These are phyloP conservation scores for Peronospora destructor DNA, from an alignment of 352 stramenopile species.

Conservation along the genomic window DNA sequence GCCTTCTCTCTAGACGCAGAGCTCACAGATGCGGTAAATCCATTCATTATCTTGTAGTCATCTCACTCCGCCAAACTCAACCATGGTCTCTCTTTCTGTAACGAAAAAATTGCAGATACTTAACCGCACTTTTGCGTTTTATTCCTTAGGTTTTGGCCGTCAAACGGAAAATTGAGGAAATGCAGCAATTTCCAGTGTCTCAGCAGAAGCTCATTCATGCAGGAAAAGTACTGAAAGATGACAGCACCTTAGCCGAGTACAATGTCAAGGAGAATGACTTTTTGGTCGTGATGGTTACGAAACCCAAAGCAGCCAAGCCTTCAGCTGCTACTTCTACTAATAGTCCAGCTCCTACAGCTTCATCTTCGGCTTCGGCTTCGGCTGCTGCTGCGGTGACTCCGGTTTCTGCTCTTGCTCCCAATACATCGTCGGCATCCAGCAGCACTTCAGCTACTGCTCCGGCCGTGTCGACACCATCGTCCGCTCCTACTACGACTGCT, in stretches of 20 bases:
- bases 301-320: conserved; percentile 62
- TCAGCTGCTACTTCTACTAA: conserved; percentile 24
- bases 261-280: conserved; percentile 87
- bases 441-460: conserved; percentile 50
- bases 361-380: conserved; percentile 21
- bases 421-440: conserved; percentile 67
- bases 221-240: conserved; percentile 85
- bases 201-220: conserved; percentile 86
- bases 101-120: conserved; percentile 2
- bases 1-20: conserved; percentile 71
- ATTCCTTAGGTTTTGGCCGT: conserved; percentile 54
- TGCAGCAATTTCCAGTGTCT: conserved; percentile 59
- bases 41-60: too few relatives aligned
- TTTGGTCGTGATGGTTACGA: conserved; percentile 85
- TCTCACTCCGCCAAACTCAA: not conserved
- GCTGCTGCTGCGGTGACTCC: conserved; percentile 9
- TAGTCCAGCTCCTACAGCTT: conserved; percentile 2
- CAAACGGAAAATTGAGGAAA: conserved; percentile 74
- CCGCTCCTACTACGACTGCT: conserved; percentile 36
- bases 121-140: conserved; percentile 5
- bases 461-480: conserved; percentile 62
- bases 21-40: conserved; percentile 54
- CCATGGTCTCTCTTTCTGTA: not conserved
- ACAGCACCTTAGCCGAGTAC: conserved; percentile 72
- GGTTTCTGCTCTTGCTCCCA: conserved; percentile 28